These are phyloP conservation scores for Cucurbita moschata DNA, from an alignment of 306 rosid species.

Conservation along the genomic window DNA sequence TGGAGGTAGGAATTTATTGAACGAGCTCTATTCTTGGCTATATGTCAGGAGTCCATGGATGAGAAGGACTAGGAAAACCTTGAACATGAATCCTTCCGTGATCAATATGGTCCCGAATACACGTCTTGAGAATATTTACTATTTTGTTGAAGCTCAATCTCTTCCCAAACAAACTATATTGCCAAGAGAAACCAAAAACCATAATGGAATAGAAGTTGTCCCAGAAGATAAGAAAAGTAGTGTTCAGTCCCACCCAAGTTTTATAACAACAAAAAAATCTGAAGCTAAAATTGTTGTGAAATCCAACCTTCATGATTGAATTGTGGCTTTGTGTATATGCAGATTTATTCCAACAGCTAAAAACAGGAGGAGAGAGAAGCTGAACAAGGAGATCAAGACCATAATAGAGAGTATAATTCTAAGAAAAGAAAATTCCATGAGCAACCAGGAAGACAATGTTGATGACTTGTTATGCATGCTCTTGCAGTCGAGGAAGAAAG, in stretches of 20 bases:
- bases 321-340: background rate
- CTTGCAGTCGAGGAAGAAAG: slow-evolving; percentile 20
- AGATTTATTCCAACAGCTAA: slow-evolving; percentile 36
- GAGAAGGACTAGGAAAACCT: slow-evolving; percentile 1
- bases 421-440: slow-evolving; percentile 16
- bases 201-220: background rate
- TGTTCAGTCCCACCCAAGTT: background rate
- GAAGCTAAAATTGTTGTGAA: background rate
- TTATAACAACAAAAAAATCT: background rate
- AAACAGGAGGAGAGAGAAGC: slow-evolving; percentile 26
- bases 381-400: slow-evolving; percentile 25
- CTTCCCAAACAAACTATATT: background rate
- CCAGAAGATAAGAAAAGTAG: background rate
- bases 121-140: background rate
- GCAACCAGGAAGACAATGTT: slow-evolving; percentile 11
- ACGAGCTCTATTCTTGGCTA: background rate
- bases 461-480: slow-evolving; percentile 33
- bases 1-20: background rate
- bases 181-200: background rate
- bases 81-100: background rate
- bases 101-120: background rate
- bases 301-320: background rate
- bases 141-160: background rate
- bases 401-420: slow-evolving; percentile 19
- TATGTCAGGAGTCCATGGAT: slow-evolving; percentile 3